phyloP scores from a whole-genome alignment of 176 grass and related monocot genomes.

The Triticum turgidum region DNA sequence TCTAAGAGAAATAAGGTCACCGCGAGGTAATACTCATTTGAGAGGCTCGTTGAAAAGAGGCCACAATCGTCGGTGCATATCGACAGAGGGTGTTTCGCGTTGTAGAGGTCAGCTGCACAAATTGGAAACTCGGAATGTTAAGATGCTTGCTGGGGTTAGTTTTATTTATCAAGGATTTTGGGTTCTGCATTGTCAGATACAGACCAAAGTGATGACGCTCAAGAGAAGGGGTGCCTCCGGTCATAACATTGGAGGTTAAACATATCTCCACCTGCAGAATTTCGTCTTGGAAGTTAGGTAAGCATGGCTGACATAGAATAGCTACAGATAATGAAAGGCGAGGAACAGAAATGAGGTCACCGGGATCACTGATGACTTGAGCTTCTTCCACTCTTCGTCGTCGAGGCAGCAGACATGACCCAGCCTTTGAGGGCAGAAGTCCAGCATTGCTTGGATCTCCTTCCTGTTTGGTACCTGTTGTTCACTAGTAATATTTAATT shows the following conservation, averaged over 20 bases:
- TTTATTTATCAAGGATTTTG: no score
- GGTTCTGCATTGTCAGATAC: background rate
- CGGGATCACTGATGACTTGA: conserved; percentile 64
- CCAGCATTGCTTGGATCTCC: conserved; percentile 78
- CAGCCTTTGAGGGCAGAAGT: conserved; percentile 74
- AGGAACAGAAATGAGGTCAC: conserved; percentile 35
- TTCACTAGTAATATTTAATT: conserved; percentile 30
- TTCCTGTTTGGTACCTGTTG: conserved; percentile 71
- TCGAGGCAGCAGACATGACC: conserved; percentile 89
- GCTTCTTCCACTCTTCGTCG: conserved; percentile 70
- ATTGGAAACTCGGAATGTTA: conserved; percentile 11
- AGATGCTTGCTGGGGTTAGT: background rate
- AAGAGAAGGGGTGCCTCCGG: conserved; percentile 60
- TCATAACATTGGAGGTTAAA: conserved; percentile 95
- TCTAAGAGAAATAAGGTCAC: conserved; percentile 27
- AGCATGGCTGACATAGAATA: conserved; percentile 4
- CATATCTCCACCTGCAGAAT: conserved; percentile 85
- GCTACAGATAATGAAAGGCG: background rate
- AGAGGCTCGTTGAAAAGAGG: conserved; percentile 79
- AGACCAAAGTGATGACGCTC: conserved; percentile 85
- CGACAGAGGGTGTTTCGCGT: conserved; percentile 64
- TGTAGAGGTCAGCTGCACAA: conserved; percentile 79
- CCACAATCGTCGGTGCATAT: conserved; percentile 88
- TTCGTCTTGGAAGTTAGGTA: conserved; percentile 16
- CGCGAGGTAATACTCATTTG: conserved; percentile 71